phyloP scores from a whole-genome alignment of 345 rosid genomes.

The Dipteronia sinensis region DNA sequence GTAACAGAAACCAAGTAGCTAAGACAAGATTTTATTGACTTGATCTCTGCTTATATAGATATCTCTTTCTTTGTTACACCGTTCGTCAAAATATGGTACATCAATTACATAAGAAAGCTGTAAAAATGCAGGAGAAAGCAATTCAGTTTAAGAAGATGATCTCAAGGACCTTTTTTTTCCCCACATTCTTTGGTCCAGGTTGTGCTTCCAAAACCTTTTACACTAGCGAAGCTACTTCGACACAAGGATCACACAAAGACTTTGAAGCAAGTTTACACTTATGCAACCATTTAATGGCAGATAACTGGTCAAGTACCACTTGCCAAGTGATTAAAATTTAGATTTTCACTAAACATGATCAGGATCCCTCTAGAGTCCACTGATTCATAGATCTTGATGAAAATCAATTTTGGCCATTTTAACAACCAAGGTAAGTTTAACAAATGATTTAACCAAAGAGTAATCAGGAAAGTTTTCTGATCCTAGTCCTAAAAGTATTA shows the following conservation, averaged over 20 bases:
- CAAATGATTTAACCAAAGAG: constrained; percentile 9
- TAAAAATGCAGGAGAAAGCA: not conserved
- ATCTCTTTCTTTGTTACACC: not conserved
- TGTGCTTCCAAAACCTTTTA: not conserved
- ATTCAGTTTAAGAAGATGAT: not conserved
- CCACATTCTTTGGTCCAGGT: constrained; percentile 2
- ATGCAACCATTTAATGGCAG: not conserved
- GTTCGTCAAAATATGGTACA: not conserved
- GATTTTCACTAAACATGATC: not conserved
- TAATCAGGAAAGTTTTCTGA: not conserved
- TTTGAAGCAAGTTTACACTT: not conserved
- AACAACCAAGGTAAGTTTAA: not conserved
- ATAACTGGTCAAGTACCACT: not conserved
- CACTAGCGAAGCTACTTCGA: not conserved
- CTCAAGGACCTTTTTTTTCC: not conserved
- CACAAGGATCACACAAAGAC: not conserved
- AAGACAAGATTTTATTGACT: not conserved
- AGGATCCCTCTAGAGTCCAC: not conserved
- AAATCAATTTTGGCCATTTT: not conserved
- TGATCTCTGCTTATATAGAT: not conserved
- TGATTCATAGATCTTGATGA: not conserved
- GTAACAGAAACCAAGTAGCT: not conserved
- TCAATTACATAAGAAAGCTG: not conserved
- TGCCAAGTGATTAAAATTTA: not conserved
- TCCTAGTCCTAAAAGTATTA: not conserved